Conservation (phyloP, 2,329 filamentous ascomycete genomes). For the Pseudogymnoascus sp. region DNA sequence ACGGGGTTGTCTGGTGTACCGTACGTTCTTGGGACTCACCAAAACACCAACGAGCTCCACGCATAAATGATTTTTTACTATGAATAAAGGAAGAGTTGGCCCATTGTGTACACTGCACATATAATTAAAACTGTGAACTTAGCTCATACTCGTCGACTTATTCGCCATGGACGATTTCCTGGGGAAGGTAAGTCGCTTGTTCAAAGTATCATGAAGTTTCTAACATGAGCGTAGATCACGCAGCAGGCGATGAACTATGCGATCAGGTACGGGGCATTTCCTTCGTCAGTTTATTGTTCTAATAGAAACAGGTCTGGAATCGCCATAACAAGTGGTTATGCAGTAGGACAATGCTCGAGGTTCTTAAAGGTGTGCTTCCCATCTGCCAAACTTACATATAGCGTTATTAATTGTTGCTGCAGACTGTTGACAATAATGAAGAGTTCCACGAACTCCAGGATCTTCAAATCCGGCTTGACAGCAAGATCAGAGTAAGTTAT, state of each 20-base stretch:
- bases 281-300: not conserved
- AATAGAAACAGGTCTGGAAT: constrained; percentile 55
- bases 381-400: not conserved
- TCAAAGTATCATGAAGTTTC: not conserved
- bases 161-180: constrained; percentile 39
- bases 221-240: constrained; percentile 41
- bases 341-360: constrained; percentile 71
- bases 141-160: not conserved
- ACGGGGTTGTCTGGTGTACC: constrained; percentile 4
- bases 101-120: not conserved
- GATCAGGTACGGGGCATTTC: constrained; percentile 39
- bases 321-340: constrained; percentile 74
- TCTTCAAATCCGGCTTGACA: constrained; percentile 66
- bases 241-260: constrained; percentile 68
- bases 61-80: not conserved
- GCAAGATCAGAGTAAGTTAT: constrained; percentile 67
- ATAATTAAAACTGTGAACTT: not conserved
- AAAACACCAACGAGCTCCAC: constrained; percentile 6
- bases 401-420: not conserved
- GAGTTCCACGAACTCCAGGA: constrained; percentile 58
- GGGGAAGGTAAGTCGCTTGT: constrained; percentile 39
- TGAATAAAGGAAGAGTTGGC: not conserved
- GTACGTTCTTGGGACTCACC: not conserved
- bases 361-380: constrained; percentile 53
- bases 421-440: constrained; percentile 62